Evolutionary conservation across 371 early-diverging fungal genomes (phyloP).

Genomic region (Zopfochytrium polystomum): DNA sequence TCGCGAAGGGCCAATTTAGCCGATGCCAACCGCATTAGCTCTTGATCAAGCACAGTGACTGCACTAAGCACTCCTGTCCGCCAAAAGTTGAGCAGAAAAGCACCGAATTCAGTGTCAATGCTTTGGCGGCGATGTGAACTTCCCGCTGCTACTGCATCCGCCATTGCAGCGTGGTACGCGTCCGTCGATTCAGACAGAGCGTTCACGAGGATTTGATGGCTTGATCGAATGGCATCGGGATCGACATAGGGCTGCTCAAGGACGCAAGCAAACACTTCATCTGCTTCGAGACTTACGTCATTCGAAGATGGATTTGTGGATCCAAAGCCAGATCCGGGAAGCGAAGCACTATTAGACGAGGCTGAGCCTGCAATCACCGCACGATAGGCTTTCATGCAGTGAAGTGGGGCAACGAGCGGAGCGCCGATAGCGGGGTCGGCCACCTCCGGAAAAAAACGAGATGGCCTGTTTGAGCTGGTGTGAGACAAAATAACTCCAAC

Average conservation of each 20-base stretch:
- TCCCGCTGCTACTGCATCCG: no score
- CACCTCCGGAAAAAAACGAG: slow-evolving; percentile 24
- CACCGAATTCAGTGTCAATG: no score
- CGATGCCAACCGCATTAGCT: no score
- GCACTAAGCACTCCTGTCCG: no score
- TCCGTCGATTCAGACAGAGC: no score
- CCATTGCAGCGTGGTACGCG: no score
- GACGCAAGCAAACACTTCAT: slow-evolving; percentile 17
- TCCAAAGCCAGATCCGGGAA: neutral
- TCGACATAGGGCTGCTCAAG: slow-evolving; percentile 16
- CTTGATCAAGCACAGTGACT: no score
- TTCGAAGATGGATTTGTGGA: neutral
- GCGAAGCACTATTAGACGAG: neutral
- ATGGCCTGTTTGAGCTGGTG: slow-evolving; percentile 14
- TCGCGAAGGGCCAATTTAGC: no score
- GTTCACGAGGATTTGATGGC: no score
- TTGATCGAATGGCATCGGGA: slow-evolving; percentile 2
- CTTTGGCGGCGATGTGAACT: no score
- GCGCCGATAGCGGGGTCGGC: slow-evolving; percentile 14
- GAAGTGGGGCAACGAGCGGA: slow-evolving; percentile 16
- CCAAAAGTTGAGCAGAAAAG: no score
- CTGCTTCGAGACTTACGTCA: slow-evolving; percentile 9
- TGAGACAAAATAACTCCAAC: slow-evolving; percentile 5
- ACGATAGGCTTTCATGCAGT: slow-evolving; percentile 15
- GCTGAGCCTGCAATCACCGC: slow-evolving; percentile 2